Evolutionary conservation across 176 grass and related monocot genomes (phyloP), one percentile per base, ranked within the genome.

Genomic region (Aegilops bicornis): DNA sequence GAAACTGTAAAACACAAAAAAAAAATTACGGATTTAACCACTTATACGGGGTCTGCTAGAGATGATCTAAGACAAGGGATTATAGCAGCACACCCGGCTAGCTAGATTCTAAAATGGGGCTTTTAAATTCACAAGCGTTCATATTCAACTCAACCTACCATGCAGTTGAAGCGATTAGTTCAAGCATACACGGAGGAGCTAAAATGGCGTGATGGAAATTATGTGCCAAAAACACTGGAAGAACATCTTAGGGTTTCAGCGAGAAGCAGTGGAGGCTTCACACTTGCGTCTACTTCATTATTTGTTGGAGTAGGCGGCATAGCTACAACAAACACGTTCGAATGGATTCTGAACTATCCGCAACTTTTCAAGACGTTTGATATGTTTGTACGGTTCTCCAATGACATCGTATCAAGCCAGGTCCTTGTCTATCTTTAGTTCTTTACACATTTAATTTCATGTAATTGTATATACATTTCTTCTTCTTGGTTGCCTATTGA

Each of bases 371-470:
- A 40, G 24, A 35, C 82, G 15, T 85, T 75, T 25, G 82, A 79
- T 59, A 67, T 19, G 25, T 89, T 85, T 45, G 69, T 76, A 14
- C 82, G 87, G 16, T 63, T 89, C 82, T 80, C 87, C 43, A 89
- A 89, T 85, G 87, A 89, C 58, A 64, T 89, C 19, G 82, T 76
- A 32, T 89, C 87, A 35, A 89, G 42, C 3, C 79, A 85, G 87
- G 77, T 89, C 8, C 0, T 31, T 75, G 14, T 75, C 77, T 59
- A 60, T 67, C 58, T 30, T 47, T 47, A 4, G 12, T 47, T 47
- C 43, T 47, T 66, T 14, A 12, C 23, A 67, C 35, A 69, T 81
- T 30, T 54, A 54, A 54, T 54, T 66, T 62, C 12, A 35, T 16
- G 66, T 81, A 8, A 23, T 12, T 23, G 13, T 48, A 48, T 15